phyloP scores from a whole-genome alignment of 2,329 filamentous ascomycete species.

The Microascus cirrosus region DNA sequence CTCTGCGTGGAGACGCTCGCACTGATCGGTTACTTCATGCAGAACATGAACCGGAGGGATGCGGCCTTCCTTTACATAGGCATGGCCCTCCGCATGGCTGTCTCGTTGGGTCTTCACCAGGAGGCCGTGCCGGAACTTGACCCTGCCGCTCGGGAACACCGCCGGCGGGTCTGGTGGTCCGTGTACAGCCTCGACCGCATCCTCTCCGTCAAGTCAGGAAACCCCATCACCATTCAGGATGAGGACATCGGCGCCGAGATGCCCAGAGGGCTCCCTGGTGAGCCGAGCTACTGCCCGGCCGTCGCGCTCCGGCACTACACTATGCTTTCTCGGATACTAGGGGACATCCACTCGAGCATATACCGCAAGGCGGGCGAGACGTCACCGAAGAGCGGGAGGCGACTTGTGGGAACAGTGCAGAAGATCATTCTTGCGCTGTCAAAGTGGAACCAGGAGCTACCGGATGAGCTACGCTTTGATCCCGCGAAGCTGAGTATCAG shows the following conservation, averaged over 20 bases:
- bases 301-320: conserved; percentile 40
- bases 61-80: conserved; percentile 44
- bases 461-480: conserved; percentile 34
- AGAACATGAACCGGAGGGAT: conserved; percentile 43
- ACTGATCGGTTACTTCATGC: conserved; percentile 44
- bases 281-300: conserved; percentile 29
- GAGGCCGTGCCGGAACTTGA: conserved; percentile 26
- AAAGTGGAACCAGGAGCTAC: conserved; percentile 36
- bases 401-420: conserved; percentile 36
- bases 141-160: conserved; percentile 30
- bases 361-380: conserved; percentile 29
- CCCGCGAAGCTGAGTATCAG: conserved; percentile 30
- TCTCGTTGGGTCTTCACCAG: conserved; percentile 43
- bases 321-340: conserved; percentile 38
- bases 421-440: conserved; percentile 36
- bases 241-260: conserved; percentile 35
- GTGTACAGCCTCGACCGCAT: conserved; percentile 44
- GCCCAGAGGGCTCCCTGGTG: conserved; percentile 21
- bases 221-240: conserved; percentile 42
- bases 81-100: conserved; percentile 43
- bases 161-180: conserved; percentile 44
- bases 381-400: conserved; percentile 28
- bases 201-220: conserved; percentile 40
- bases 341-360: conserved; percentile 32
- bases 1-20: conserved; percentile 43